Conservation (phyloP, 306 rosid genomes). For the Prunus davidiana region DNA sequence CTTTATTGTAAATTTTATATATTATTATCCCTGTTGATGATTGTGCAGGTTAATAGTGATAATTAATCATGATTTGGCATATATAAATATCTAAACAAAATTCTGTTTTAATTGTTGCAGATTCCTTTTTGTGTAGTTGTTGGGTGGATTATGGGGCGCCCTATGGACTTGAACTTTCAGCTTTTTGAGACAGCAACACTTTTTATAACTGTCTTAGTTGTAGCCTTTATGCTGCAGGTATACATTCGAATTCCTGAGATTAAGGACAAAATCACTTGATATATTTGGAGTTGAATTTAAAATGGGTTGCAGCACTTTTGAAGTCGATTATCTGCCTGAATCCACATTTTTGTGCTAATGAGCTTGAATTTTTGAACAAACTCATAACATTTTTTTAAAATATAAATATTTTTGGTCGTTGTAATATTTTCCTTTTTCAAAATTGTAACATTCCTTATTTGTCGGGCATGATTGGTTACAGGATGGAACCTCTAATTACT, state of each 20-base stretch:
- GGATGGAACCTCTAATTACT: conserved; percentile 83
- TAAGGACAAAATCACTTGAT: neutral
- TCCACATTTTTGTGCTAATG: neutral
- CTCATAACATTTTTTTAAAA: neutral
- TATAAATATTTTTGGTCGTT: neutral
- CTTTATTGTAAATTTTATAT: neutral
- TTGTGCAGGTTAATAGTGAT: neutral
- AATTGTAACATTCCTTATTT: neutral
- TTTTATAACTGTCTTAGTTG: conserved; percentile 64
- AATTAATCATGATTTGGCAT: neutral
- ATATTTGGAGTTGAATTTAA: no score
- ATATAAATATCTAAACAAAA: neutral
- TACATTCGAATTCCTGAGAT: conserved; percentile 21
- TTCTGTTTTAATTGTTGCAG: conserved; percentile 43
- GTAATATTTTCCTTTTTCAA: neutral
- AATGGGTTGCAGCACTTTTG: no score
- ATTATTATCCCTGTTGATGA: neutral
- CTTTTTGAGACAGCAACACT: conserved; percentile 80
- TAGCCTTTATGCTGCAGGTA: conserved; percentile 83
- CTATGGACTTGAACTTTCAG: conserved; percentile 81
- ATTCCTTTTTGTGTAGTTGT: conserved; percentile 72
- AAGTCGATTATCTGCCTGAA: neutral
- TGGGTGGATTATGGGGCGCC: conserved; percentile 69
- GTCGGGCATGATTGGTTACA: conserved; percentile 32
- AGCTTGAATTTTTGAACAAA: neutral